Evolutionary conservation across 148 eudicot genomes (phyloP).

Genomic region (Hydrangea macrophylla): DNA sequence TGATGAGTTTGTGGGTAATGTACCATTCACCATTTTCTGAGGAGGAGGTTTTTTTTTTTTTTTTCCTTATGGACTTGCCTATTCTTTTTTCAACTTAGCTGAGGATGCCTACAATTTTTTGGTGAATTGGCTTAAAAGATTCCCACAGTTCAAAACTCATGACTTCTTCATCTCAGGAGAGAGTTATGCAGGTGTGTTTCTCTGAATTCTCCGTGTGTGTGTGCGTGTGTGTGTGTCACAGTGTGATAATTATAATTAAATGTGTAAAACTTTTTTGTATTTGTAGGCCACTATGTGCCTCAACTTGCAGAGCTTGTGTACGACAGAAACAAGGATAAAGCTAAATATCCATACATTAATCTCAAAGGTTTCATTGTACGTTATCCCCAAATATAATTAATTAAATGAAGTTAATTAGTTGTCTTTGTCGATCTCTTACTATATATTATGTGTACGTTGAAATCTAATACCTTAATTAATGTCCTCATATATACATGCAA

Average conservation of each 20-base stretch:
- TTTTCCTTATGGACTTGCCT: neutral
- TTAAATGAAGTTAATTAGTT: too few relatives aligned
- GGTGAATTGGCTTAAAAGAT: conserved; percentile 56
- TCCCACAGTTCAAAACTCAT: conserved; percentile 41
- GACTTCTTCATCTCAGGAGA: conserved; percentile 67
- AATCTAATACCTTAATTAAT: too few relatives aligned
- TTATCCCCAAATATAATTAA: neutral
- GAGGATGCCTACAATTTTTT: conserved; percentile 63
- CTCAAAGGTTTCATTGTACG: conserved; percentile 74
- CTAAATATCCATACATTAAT: conserved; percentile 33
- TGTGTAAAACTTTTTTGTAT: neutral
- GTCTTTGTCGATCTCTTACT: neutral
- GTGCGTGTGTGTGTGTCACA: too few relatives aligned
- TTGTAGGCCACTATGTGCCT: conserved; percentile 67
- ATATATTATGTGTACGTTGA: too few relatives aligned
- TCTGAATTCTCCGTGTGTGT: neutral
- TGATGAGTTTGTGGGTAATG: conserved; percentile 54
- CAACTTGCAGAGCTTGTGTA: conserved; percentile 60
- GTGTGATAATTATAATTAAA: too few relatives aligned
- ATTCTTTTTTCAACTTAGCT: conserved; percentile 29
- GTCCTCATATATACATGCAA: neutral
- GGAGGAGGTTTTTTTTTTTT: neutral
- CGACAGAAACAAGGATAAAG: conserved; percentile 42
- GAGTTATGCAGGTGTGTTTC: conserved; percentile 64
- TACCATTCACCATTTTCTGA: neutral